Evolutionary conservation across 2,329 filamentous ascomycete species (phyloP), one percentile per base, ranked within the genome.

Genomic region (Aspergillus sp.): DNA sequence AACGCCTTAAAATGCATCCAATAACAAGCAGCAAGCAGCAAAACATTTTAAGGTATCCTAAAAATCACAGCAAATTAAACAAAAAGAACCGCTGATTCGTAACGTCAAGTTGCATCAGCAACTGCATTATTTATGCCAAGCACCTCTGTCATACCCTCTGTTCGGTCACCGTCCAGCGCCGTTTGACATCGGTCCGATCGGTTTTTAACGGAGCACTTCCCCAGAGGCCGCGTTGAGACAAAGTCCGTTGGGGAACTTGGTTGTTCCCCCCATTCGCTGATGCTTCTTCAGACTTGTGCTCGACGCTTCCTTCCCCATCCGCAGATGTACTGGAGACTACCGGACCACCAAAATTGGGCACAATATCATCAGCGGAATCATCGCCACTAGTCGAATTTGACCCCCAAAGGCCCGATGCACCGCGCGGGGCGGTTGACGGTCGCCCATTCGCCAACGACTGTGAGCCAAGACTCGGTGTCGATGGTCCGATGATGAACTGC

Each of bases 141-240:
- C 20, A 9, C 7, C 12, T 25, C 22, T 43, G 3, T 49, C 39
- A 54, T 38, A 49, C 39, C 9, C 57, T 55, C 37, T 59, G 60
- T 49, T 71, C 67, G 7, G 65, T 57, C 43, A 71, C 59, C 2
- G 68, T 69, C 68, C 67, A 71, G 45, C 68, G 63, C 42, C 68
- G 62, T 46, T 62, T 63, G 15, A 59, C 50, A 30, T 52, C 51
- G 4, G 49, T 44, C 25, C 59, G 60, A 25, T 64, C 61, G 35
- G 60, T 60, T 38, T 60, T 54, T 13, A 60, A 45, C 7, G 58
- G 56, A 6, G 59, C 55, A 54, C 64, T 64, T 0, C 67, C 64
- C 68, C 69, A 71, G 12, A 71, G 60, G 12, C 65, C 67, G 12
- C 61, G 61, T 44, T 69, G 68, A 5, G 61, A 65, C 5, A 55